phyloP scores from a whole-genome alignment of 306 rosid genomes.

The Boehmeria nivea region DNA sequence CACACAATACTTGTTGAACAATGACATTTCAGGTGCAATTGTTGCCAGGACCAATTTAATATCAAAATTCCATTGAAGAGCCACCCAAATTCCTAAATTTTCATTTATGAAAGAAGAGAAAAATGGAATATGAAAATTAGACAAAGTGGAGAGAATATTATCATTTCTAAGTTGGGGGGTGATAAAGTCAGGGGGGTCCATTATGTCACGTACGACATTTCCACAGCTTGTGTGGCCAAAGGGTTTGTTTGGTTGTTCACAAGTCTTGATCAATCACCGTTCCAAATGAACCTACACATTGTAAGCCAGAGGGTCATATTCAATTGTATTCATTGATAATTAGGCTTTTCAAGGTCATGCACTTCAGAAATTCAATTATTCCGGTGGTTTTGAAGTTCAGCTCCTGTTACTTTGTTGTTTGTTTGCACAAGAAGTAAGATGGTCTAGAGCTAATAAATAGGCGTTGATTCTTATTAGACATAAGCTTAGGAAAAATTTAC shows the following conservation, averaged over 20 bases:
- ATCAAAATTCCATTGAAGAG: too few relatives aligned
- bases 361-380: slow-evolving; percentile 19
- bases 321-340: neutral
- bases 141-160: too few relatives aligned
- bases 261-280: slow-evolving; percentile 19
- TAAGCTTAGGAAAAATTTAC: too few relatives aligned
- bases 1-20: too few relatives aligned
- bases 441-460: too few relatives aligned
- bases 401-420: too few relatives aligned
- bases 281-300: neutral
- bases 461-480: too few relatives aligned
- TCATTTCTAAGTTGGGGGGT: too few relatives aligned
- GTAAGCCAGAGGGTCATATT: neutral
- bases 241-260: slow-evolving; percentile 29
- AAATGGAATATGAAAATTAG: neutral
- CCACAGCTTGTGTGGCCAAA: slow-evolving; percentile 10
- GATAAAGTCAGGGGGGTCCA: neutral
- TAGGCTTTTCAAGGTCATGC: slow-evolving; percentile 15
- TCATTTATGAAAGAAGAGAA: neutral
- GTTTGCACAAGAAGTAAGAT: too few relatives aligned
- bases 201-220: neutral
- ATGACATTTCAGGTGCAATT: too few relatives aligned
- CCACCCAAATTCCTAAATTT: too few relatives aligned
- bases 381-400: neutral
- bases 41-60: neutral